These are phyloP conservation scores for Saccharomycopsis microspora DNA, from an alignment of 805 yeast species.

Conservation along the genomic window DNA sequence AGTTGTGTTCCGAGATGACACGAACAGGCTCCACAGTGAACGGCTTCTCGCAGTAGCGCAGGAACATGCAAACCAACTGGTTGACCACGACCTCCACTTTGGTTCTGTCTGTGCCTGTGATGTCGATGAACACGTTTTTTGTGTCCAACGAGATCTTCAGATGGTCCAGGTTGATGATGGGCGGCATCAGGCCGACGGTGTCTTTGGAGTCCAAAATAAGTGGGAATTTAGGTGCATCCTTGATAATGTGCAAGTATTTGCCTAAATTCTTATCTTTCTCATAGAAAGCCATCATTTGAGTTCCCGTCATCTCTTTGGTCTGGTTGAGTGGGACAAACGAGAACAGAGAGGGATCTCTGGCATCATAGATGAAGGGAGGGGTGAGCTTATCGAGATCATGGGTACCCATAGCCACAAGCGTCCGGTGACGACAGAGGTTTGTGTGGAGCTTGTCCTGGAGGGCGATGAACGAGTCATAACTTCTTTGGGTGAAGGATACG, in stretches of 20 bases:
- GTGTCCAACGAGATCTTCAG: constrained; percentile 83
- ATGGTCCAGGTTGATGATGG: constrained; percentile 87
- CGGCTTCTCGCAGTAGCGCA: constrained; percentile 71
- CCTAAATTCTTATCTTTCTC: constrained; percentile 85
- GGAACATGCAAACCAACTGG: constrained; percentile 91
- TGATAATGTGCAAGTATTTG: constrained; percentile 78
- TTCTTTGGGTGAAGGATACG: constrained; percentile 68
- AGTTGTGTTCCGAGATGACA: constrained; percentile 72
- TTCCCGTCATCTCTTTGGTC: constrained; percentile 58
- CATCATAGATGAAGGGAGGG: constrained; percentile 84
- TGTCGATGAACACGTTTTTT: constrained; percentile 80
- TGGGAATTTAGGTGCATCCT: constrained; percentile 83
- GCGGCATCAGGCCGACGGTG: constrained; percentile 87
- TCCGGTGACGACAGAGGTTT: constrained; percentile 93
- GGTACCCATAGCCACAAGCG: constrained; percentile 96
- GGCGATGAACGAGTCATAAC: constrained; percentile 89
- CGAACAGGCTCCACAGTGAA: constrained; percentile 87
- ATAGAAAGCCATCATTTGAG: constrained; percentile 77
- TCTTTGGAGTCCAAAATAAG: constrained; percentile 71
- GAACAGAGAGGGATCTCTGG: constrained; percentile 67
- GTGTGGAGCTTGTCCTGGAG: constrained; percentile 94
- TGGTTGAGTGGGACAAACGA: constrained; percentile 70
- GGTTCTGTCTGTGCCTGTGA: constrained; percentile 91
- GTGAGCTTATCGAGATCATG: constrained; percentile 78
- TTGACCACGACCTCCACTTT: constrained; percentile 89